phyloP scores from a whole-genome alignment of 768 basidiomycete genomes.

The Amanita muscaria region DNA sequence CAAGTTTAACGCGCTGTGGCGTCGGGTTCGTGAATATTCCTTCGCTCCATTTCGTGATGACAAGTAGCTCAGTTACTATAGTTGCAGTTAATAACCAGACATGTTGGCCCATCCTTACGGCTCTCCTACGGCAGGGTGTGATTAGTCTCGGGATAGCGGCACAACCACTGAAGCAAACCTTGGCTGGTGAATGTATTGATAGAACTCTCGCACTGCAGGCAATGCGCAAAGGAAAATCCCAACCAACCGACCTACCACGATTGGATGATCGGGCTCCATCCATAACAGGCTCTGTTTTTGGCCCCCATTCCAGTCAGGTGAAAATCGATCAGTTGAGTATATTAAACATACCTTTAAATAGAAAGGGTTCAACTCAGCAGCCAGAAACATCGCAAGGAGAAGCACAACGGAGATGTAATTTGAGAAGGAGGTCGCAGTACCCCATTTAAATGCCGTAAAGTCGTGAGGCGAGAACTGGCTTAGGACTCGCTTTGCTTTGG shows the following conservation, averaged over 20 bases:
- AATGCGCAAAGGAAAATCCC: constrained; percentile 81
- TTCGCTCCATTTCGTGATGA: constrained; percentile 75
- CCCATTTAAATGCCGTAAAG: constrained; percentile 86
- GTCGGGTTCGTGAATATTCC: constrained; percentile 60
- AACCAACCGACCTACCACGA: constrained; percentile 64
- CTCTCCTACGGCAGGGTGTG: constrained; percentile 38
- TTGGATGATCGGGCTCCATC: constrained; percentile 89
- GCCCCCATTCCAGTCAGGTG: no score
- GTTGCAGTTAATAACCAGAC: constrained; percentile 83
- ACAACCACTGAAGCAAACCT: constrained; percentile 38
- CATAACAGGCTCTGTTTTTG: constrained; percentile 47
- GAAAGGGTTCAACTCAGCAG: constrained; percentile 81
- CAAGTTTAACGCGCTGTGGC: constrained; percentile 53
- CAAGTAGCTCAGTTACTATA: constrained; percentile 72
- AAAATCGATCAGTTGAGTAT: constrained; percentile 7
- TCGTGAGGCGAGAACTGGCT: constrained; percentile 84
- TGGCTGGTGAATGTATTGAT: constrained; percentile 76
- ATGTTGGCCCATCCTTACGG: constrained; percentile 87
- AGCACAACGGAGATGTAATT: constrained; percentile 71
- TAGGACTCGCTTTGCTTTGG: constrained; percentile 71
- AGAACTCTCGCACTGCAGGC: constrained; percentile 77
- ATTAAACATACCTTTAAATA: constrained; percentile 62
- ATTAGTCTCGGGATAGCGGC: background rate
- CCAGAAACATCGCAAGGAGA: constrained; percentile 69
- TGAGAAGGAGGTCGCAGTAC: constrained; percentile 61